Percentiles rank a stretch among this genome's conserved stretches.
These are phyloP conservation scores for Talaromyces atroroseus DNA, from an alignment of 2,329 filamentous ascomycete genomes.

Conservation along the genomic window DNA sequence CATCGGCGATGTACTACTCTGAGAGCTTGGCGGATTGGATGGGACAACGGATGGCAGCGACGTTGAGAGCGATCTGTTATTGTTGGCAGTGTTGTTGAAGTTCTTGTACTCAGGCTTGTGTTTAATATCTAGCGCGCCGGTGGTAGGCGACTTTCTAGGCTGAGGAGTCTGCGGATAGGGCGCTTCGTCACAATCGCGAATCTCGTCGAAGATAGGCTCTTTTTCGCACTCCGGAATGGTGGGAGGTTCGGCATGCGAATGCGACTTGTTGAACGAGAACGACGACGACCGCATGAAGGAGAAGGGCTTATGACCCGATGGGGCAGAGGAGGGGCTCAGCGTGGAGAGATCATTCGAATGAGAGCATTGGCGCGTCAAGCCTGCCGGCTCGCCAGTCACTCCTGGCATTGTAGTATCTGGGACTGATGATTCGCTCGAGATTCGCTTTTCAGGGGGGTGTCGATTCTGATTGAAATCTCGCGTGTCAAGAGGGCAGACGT, in stretches of 20 bases:
- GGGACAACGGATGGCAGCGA: not conserved
- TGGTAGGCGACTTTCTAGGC: not conserved
- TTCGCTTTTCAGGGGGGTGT: too few species aligned
- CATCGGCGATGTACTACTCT: not conserved
- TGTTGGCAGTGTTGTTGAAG: not conserved
- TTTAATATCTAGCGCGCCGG: conserved; percentile 1
- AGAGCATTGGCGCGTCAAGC: conserved; percentile 10
- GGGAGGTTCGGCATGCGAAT: not conserved
- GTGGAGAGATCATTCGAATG: conserved; percentile 4
- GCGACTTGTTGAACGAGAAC: conserved; percentile 2
- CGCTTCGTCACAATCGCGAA: conserved; percentile 13
- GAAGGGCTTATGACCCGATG: conserved; percentile 7
- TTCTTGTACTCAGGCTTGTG: conserved; percentile 7
- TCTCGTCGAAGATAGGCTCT: conserved; percentile 13
- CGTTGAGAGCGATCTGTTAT: not conserved
- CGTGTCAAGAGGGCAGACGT: not conserved
- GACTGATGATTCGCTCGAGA: not conserved
- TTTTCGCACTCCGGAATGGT: conserved; percentile 12
- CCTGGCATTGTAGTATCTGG: conserved; percentile 4
- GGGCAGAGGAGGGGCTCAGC: conserved; percentile 8
- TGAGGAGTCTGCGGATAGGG: conserved; percentile 9
- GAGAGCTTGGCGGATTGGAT: not conserved
- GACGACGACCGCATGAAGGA: conserved; percentile 11
- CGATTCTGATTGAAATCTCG: too few species aligned
- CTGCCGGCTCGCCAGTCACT: not conserved